Base-by-base conservation (phyloP, 2,329 filamentous ascomycete species). In the Coniochaeta prunicola region DNA sequence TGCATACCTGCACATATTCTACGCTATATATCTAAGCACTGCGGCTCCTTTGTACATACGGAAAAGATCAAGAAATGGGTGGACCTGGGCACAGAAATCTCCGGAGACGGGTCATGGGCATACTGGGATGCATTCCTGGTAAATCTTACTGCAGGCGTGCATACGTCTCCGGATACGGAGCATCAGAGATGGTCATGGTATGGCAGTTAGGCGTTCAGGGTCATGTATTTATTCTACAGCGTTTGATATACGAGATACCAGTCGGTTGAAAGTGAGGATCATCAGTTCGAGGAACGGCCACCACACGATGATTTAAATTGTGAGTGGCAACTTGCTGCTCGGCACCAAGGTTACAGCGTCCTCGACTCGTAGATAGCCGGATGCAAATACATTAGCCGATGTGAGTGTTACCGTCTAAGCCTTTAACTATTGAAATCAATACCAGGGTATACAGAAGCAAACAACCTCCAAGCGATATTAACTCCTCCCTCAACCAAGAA, bases 401-500 rank as follows among this genome's bases (percentile, higher is more conserved):
- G 12, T 13, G 24, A 26, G 24, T 21, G 15, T 28, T 19, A 4
- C 19, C 42, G 8, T 48, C 42, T 26, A 19, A 4, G 12, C 45
- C 26, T 17, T 8, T 50, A 10, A n/a, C 38, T n/a, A 19, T 13
- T n/a, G 12, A 50, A 48, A 33, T 17, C 10, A 6, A 33, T 24
- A 26, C 21, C 19, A 24, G 26, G n/a, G 17, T 30, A 59, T 24
- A 55, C 53, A 31, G 24, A 10, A 40, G 31, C 53, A 36, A 24
- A 53, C 26, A 5, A 45, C 40, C 38, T 42, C 19, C 15, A 28
- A 21, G 10, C 24, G 9, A 6, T 30, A 21, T 7, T 21, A 50
- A 50, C 21, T 26, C 19, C 42, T 42, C 57, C n/a, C 24, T 77
- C 70, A 88, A 59, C 85, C 85, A 53, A 88, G 71, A 57, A 88